Percentiles rank a stretch among this genome's conserved stretches.
These are phyloP conservation scores for Crithidia fasciculata DNA, from an alignment of 208 protist species.

Conservation along the genomic window DNA sequence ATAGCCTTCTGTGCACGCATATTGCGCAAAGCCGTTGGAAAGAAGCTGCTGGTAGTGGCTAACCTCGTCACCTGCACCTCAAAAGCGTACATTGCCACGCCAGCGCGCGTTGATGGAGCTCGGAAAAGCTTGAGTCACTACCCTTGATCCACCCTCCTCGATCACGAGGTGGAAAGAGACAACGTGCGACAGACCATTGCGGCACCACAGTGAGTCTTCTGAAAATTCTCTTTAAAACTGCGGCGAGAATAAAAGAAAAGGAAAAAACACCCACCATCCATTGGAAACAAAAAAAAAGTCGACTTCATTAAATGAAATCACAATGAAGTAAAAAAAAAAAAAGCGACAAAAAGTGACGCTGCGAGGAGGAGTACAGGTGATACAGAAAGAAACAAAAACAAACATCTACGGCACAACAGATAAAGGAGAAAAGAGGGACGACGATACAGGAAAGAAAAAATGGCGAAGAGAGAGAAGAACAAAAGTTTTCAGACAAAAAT, in stretches of 20 bases:
- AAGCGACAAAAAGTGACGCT: background rate
- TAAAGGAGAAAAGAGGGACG: too few relatives aligned
- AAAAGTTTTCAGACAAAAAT: background rate
- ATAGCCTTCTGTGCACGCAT: too few relatives aligned
- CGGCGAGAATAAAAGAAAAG: background rate
- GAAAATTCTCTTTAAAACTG: background rate
- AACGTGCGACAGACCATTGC: too few relatives aligned
- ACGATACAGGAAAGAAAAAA: constrained; percentile 13
- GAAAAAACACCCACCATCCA: background rate
- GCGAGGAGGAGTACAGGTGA: constrained; percentile 20
- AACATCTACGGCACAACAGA: background rate
- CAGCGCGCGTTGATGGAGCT: too few relatives aligned
- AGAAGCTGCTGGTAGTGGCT: too few relatives aligned
- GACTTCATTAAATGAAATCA: background rate
- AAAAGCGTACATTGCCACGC: too few relatives aligned
- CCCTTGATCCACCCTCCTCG: too few relatives aligned
- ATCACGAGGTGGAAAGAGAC: too few relatives aligned
- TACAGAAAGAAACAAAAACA: constrained; percentile 3
- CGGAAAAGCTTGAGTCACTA: too few relatives aligned
- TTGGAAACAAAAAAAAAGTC: background rate
- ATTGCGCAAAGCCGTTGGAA: too few relatives aligned
- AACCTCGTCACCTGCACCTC: too few relatives aligned
- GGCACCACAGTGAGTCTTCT: background rate
- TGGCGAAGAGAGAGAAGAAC: background rate
- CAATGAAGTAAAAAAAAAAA: constrained; percentile 25